phyloP scores from a whole-genome alignment of 2,329 filamentous ascomycete species.

The Pseudogymnoascus sp. region DNA sequence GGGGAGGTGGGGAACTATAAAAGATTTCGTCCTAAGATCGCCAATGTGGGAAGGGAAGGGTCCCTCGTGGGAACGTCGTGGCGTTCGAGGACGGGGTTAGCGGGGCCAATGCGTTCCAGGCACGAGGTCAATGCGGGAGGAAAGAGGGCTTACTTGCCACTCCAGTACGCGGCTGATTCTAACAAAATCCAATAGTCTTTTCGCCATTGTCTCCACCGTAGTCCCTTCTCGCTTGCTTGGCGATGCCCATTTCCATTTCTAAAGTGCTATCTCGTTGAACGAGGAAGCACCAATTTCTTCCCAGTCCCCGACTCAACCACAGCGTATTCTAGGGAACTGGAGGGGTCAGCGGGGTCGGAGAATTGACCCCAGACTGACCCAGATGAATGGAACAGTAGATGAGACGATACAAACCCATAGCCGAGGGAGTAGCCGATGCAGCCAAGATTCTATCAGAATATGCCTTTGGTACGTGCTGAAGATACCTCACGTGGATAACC shows the following conservation, averaged over 20 bases:
- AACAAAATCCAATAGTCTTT: background rate
- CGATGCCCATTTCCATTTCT: background rate
- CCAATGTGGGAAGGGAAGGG: background rate
- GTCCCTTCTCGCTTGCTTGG: background rate
- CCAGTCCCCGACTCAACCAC: background rate
- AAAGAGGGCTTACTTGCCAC: background rate
- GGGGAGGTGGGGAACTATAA: background rate
- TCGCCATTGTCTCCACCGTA: background rate
- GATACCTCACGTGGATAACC: background rate
- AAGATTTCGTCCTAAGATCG: background rate
- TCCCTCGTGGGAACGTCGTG: background rate
- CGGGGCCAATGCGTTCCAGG: background rate
- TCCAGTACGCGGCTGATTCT: background rate
- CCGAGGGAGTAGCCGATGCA: background rate
- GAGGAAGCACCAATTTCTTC: background rate
- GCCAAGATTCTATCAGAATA: background rate
- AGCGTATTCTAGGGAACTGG: background rate
- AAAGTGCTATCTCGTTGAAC: background rate
- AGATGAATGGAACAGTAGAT: background rate
- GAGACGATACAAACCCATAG: background rate
- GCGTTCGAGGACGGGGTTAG: background rate
- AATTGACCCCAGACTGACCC: background rate
- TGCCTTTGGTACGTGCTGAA: background rate
- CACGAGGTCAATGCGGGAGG: background rate
- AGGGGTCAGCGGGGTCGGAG: background rate